Evolutionary conservation across 164 flowering plant species (phyloP), one percentile per base, ranked within the genome.

Genomic region (Annona cherimola): DNA sequence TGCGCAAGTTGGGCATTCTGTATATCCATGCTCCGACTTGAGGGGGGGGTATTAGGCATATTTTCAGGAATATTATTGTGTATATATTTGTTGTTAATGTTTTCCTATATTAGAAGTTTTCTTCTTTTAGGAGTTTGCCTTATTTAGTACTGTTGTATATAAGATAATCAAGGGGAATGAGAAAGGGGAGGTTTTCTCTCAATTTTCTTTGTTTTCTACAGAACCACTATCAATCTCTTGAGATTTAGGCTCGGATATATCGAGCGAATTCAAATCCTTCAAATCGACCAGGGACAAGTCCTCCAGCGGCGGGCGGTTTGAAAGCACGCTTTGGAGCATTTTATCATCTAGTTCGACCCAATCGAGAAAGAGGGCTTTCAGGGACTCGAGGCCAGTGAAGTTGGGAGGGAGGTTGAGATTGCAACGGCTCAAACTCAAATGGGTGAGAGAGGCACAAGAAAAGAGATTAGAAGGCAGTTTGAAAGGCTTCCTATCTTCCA

Each of bases 361-460:
- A 3, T 18, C 19, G 4, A 74, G 50, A 6, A n/a, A 8, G 9
- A 74, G 76, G n/a, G 68, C 46, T 40, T 45, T 42, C n/a, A 74
- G 76, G 40, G 67, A 68, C 40, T 63, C 5, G 2, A 74, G 63
- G 19, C 72, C 76, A 62, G 35, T 62, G 68, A 74, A 74, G 5
- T 43, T 7, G 6, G 26, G 11, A 2, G 70, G 70, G 42, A 57
- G 75, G 26, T 19, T 66, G 55, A 67, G 59, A 6, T 66, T 57
- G 66, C 64, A 66, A 12, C 19, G 57, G 3, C 43, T 42, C 61
- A 73, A 50, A 42, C 60, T 59, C 35, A 67, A 35, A 42, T 57
- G 70, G 42, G 75, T 66, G 1, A 60, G 57, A 18, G 76, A 74
- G 19, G 61, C 42, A 63, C 54, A 61, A 5, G 2, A 16, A 19